Evolutionary conservation across 441 rosid species (phyloP).

Genomic region (Mallotus repandus): DNA sequence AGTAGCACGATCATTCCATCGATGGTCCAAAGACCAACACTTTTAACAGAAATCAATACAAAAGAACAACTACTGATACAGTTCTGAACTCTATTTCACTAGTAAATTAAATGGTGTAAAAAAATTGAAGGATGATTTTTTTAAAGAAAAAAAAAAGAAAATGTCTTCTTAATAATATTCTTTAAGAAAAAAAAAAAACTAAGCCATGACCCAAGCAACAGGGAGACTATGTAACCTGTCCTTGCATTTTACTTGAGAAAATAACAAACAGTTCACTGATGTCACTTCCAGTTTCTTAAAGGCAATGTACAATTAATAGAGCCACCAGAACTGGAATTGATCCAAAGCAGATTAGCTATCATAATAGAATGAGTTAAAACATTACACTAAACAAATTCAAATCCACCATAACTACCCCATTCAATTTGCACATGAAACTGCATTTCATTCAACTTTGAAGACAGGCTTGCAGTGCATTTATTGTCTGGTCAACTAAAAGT

Average conservation of each 20-base stretch:
- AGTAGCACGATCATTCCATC: neutral
- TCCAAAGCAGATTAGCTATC: neutral
- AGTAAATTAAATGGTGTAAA: neutral
- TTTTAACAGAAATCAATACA: neutral
- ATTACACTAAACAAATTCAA: neutral
- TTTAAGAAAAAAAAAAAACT: neutral
- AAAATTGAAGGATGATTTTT: neutral
- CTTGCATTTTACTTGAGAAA: too few species aligned
- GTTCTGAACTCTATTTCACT: neutral
- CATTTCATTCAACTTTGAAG: neutral
- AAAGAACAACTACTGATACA: neutral
- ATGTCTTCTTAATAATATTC: neutral
- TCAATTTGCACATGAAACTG: conserved; percentile 5
- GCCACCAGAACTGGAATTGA: neutral
- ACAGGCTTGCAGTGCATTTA: too few species aligned
- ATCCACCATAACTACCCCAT: neutral
- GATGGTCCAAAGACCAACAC: neutral
- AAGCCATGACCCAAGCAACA: conserved; percentile 1
- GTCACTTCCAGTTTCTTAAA: too few species aligned
- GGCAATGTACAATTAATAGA: neutral
- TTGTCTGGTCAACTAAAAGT: neutral
- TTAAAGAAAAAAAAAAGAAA: neutral
- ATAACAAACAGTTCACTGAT: too few species aligned
- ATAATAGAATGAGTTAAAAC: neutral
- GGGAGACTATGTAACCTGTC: neutral